Conservation (phyloP, 1,284 basidiomycete species). For the Trichosporon inkin region DNA sequence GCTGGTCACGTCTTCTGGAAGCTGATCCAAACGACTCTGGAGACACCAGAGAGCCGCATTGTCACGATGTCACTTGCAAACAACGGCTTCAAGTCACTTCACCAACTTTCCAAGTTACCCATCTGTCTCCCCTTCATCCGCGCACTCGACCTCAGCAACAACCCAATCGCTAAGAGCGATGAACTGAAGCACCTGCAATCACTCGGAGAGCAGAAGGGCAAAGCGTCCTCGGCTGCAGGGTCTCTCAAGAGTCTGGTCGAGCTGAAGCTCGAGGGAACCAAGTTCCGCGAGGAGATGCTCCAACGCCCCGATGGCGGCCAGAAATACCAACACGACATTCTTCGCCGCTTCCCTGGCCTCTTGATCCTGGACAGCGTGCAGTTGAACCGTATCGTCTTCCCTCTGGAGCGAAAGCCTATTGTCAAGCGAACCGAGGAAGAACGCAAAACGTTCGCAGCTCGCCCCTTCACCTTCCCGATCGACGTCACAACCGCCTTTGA, state of each 20-base stretch:
- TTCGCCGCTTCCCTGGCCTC: slow-evolving; percentile 47
- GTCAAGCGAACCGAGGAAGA: slow-evolving; percentile 32
- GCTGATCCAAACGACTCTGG: slow-evolving; percentile 37
- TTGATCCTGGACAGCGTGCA: slow-evolving; percentile 46
- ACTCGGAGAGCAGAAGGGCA: slow-evolving; percentile 40
- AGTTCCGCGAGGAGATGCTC: slow-evolving; percentile 38
- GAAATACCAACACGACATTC: slow-evolving; percentile 45
- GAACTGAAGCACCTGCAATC: slow-evolving; percentile 38
- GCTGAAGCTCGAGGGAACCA: slow-evolving; percentile 41
- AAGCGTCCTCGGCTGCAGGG: slow-evolving; percentile 36
- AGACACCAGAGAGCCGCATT: slow-evolving; percentile 31
- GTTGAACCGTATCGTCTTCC: slow-evolving; percentile 55
- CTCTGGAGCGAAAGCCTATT: slow-evolving; percentile 41
- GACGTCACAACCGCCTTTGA: slow-evolving; percentile 37
- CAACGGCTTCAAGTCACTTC: slow-evolving; percentile 38
- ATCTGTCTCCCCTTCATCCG: slow-evolving; percentile 42
- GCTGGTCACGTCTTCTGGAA: slow-evolving; percentile 45
- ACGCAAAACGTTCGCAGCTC: slow-evolving; percentile 28
- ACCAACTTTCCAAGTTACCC: slow-evolving; percentile 36
- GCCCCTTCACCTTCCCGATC: slow-evolving; percentile 42
- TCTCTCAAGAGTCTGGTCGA: slow-evolving; percentile 42
- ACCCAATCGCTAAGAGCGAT: slow-evolving; percentile 33
- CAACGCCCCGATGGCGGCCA: slow-evolving; percentile 29
- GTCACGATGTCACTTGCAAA: slow-evolving; percentile 45
- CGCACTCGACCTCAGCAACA: slow-evolving; percentile 46